Conservation (phyloP, 2,329 filamentous ascomycete genomes). For the Trichoderma lentiforme region DNA sequence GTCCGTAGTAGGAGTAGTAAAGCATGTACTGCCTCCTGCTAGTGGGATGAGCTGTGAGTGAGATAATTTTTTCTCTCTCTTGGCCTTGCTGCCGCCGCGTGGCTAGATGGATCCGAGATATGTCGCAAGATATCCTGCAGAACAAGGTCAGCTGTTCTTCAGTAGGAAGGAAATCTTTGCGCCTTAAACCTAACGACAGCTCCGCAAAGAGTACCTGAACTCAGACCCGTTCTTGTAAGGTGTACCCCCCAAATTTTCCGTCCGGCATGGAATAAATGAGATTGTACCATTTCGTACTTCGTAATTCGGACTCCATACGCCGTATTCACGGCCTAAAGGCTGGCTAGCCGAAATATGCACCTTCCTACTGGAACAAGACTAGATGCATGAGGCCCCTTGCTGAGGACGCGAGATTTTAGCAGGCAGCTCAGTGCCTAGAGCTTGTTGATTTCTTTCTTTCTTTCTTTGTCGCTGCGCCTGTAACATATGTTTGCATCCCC, state of each 20-base stretch:
- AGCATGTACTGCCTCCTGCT: background rate
- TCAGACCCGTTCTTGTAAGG: background rate
- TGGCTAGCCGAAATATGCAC: slow-evolving; percentile 12
- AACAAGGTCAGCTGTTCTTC: background rate
- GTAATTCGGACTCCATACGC: background rate
- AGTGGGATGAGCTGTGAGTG: background rate
- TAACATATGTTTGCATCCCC: background rate
- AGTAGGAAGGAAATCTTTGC: background rate
- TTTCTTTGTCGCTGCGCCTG: background rate
- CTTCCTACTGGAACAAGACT: slow-evolving; percentile 16
- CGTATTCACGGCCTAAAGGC: slow-evolving; percentile 3
- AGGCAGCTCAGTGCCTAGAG: background rate
- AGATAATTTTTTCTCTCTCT: background rate
- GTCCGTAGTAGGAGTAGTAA: background rate
- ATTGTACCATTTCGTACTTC: background rate
- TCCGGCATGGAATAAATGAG: background rate
- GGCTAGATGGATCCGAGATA: background rate
- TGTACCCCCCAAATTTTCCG: background rate
- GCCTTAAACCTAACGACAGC: background rate
- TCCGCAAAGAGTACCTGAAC: background rate
- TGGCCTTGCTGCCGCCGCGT: background rate
- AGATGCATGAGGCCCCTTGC: slow-evolving; percentile 11
- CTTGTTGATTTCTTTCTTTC: background rate
- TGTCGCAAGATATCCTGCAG: background rate
- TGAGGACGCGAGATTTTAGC: background rate